A percentile compares a stretch with the other conserved stretches of the same genome.
Conservation (phyloP, 2,329 filamentous ascomycete species). For the Colletotrichum navitas region DNA sequence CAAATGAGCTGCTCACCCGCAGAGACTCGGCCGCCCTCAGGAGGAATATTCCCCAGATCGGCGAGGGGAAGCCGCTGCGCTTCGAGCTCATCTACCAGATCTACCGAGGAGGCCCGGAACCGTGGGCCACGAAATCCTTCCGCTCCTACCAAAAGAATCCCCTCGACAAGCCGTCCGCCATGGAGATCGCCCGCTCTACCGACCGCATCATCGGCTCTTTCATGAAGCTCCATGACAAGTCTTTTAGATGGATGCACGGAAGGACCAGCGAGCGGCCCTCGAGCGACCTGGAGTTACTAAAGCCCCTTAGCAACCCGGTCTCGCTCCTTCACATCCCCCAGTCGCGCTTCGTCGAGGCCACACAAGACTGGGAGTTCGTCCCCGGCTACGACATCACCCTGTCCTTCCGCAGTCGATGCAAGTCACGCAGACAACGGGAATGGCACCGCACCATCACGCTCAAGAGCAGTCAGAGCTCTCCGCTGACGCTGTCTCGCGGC, state of each 20-base stretch:
- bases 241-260: slow-evolving; percentile 61
- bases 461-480: slow-evolving; percentile 61
- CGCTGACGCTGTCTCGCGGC: slow-evolving; percentile 59
- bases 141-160: slow-evolving; percentile 64
- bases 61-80: slow-evolving; percentile 58
- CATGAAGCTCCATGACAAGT: slow-evolving; percentile 62
- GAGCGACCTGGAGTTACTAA: slow-evolving; percentile 54
- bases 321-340: slow-evolving; percentile 62
- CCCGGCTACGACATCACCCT: slow-evolving; percentile 65
- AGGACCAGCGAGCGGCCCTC: slow-evolving; percentile 55
- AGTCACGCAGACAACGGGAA: slow-evolving; percentile 50
- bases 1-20: slow-evolving; percentile 65
- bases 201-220: slow-evolving; percentile 66
- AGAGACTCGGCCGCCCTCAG: slow-evolving; percentile 63
- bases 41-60: slow-evolving; percentile 45
- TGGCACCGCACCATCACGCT: slow-evolving; percentile 58
- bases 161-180: slow-evolving; percentile 58
- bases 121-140: slow-evolving; percentile 60
- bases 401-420: slow-evolving; percentile 58
- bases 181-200: slow-evolving; percentile 61
- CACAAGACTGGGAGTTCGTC: slow-evolving; percentile 59
- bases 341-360: slow-evolving; percentile 58
- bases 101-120: slow-evolving; percentile 52
- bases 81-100: slow-evolving; percentile 64
- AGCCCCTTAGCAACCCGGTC: slow-evolving; percentile 58